Percentiles rank a stretch among this genome's conserved stretches.
phyloP scores from a whole-genome alignment of 1,284 basidiomycete species.

The Ustilago lituana region DNA sequence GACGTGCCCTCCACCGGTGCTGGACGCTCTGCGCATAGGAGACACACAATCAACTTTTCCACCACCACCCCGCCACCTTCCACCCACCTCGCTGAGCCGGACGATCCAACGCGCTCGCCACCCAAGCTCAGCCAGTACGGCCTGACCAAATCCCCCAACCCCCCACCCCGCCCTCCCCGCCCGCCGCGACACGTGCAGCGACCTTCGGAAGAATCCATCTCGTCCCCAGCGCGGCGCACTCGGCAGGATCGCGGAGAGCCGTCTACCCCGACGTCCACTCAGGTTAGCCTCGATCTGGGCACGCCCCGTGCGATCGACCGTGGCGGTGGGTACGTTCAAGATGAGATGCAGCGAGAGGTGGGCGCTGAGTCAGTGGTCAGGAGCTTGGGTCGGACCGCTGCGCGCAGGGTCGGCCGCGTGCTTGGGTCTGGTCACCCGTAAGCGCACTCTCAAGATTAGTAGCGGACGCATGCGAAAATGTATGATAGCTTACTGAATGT shows the following conservation, averaged over 20 bases:
- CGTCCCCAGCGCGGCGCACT: slow-evolving; percentile 2
- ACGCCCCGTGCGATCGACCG: slow-evolving; percentile 14
- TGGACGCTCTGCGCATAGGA: background rate
- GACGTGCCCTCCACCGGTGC: background rate
- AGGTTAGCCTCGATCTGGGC: slow-evolving; percentile 7
- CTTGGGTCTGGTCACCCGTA: slow-evolving; percentile 14
- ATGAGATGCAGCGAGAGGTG: background rate
- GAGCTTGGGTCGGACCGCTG: slow-evolving; percentile 29
- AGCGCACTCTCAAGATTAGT: too few species aligned
- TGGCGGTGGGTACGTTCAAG: background rate
- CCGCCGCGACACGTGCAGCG: slow-evolving; percentile 30
- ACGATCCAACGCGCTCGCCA: slow-evolving; percentile 3
- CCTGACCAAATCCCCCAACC: slow-evolving; percentile 19
- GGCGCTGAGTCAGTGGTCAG: slow-evolving; percentile 7
- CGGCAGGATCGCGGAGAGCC: slow-evolving; percentile 4
- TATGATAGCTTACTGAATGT: background rate
- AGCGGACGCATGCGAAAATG: too few species aligned
- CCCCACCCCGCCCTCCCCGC: slow-evolving; percentile 32
- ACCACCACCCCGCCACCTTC: background rate
- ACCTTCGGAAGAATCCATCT: slow-evolving; percentile 25
- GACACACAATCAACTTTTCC: slow-evolving; percentile 22
- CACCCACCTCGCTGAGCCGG: background rate
- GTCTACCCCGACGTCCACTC: slow-evolving; percentile 9
- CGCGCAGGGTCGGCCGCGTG: slow-evolving; percentile 25
- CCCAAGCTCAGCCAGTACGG: slow-evolving; percentile 33